phyloP scores from a whole-genome alignment of 169 alveolate genomes.

The Theileria luwenshuni region DNA sequence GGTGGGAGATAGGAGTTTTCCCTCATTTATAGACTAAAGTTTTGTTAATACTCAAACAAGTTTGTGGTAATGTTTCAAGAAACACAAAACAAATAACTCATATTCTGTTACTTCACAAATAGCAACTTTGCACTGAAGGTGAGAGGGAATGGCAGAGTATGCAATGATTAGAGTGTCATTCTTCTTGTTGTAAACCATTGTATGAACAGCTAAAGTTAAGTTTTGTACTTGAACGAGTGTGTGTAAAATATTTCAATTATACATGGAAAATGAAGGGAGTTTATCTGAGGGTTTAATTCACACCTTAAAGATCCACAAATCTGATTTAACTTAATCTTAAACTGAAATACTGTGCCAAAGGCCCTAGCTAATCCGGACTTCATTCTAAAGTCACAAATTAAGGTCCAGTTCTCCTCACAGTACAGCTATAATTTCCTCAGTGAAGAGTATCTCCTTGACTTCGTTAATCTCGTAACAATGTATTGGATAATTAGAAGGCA shows the following conservation, averaged over 20 bases:
- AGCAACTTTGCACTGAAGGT: slow-evolving; percentile 75
- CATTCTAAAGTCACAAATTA: slow-evolving; percentile 13
- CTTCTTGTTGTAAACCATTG: slow-evolving; percentile 70
- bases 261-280: slow-evolving; percentile 57
- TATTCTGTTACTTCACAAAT: slow-evolving; percentile 63
- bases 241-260: not conserved
- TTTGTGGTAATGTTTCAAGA: slow-evolving; percentile 4
- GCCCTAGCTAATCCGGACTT: slow-evolving; percentile 72
- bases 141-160: slow-evolving; percentile 76
- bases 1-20: slow-evolving; percentile 42
- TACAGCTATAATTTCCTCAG: slow-evolving; percentile 70
- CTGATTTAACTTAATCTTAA: slow-evolving; percentile 38
- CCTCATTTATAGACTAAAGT: slow-evolving; percentile 35
- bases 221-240: not conserved
- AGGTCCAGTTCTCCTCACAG: slow-evolving; percentile 23
- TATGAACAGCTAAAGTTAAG: slow-evolving; percentile 70
- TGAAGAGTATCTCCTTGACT: slow-evolving; percentile 72
- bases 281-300: slow-evolving; percentile 49
- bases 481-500: slow-evolving; percentile 60
- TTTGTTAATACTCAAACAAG: too few relatives aligned
- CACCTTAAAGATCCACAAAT: slow-evolving; percentile 48
- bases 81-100: too few relatives aligned
- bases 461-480: slow-evolving; percentile 51
- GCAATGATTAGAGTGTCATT: slow-evolving; percentile 77
- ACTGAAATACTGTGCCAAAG: slow-evolving; percentile 54